Evolutionary conservation across 345 rosid species (phyloP).

Genomic region (Camelina laxa): DNA sequence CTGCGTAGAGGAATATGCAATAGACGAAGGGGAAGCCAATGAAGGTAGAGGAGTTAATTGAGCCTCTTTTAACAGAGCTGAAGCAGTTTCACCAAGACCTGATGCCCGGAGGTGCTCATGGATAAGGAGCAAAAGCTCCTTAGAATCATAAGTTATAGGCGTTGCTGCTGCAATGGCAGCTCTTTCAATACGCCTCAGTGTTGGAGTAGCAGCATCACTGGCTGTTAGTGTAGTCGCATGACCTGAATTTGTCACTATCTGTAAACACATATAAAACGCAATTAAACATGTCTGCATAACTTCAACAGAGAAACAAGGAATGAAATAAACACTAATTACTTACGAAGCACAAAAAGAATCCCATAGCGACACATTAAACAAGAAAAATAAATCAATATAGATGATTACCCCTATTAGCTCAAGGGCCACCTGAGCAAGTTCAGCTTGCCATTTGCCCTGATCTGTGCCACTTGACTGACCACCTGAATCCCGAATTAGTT

Average conservation of each 20-base stretch:
- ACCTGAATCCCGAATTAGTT: constrained; percentile 91
- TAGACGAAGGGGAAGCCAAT: constrained; percentile 68
- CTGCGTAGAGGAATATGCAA: constrained; percentile 57
- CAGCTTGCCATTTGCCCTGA: constrained; percentile 94
- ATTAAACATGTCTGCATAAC: constrained; percentile 14
- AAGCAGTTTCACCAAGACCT: constrained; percentile 77
- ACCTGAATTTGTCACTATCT: constrained; percentile 97
- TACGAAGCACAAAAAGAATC: constrained; percentile 25
- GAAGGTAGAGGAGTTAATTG: constrained; percentile 84
- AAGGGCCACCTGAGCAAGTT: constrained; percentile 92
- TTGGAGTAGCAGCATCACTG: constrained; percentile 98
- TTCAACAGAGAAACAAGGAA: constrained; percentile 18
- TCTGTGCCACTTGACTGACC: constrained; percentile 79
- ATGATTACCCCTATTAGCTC: constrained; percentile 87
- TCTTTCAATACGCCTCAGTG: constrained; percentile 95
- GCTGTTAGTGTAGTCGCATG: constrained; percentile 93
- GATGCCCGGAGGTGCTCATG: constrained; percentile 97
- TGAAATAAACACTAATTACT: constrained; percentile 8
- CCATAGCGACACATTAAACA: constrained; percentile 2
- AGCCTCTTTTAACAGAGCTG: constrained; percentile 79
- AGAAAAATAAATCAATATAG: constrained; percentile 9
- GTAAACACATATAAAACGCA: constrained; percentile 41
- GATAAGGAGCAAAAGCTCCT: constrained; percentile 92
- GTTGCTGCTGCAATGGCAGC: constrained; percentile 99
- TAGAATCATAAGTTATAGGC: constrained; percentile 86